Conservation (phyloP, 225 moss, liverwort and hornwort species). For the Ulota crispa region DNA sequence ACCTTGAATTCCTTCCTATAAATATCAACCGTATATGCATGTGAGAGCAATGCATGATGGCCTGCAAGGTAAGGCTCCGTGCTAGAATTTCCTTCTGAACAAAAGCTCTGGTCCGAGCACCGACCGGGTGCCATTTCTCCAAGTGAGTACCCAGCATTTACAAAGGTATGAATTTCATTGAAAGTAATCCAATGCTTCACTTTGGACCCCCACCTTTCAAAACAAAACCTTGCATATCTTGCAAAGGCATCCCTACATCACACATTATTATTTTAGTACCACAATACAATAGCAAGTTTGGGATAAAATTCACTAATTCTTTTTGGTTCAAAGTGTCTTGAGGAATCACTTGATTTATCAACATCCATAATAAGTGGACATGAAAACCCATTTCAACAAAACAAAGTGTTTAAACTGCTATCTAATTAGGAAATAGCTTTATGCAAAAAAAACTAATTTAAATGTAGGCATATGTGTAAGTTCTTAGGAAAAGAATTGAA, state of each 20-base stretch:
- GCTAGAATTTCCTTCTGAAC: not conserved
- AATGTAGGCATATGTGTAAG: not conserved
- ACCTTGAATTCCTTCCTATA: conserved; percentile 43
- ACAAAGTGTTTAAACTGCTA: no score
- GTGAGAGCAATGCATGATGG: conserved; percentile 39
- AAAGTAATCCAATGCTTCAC: conserved; percentile 89
- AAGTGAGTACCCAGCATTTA: not conserved
- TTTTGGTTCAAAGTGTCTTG: no score
- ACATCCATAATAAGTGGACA: no score
- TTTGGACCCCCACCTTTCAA: conserved; percentile 34
- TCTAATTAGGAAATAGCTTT: not conserved
- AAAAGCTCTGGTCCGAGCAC: not conserved
- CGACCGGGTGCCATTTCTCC: conserved; percentile 30
- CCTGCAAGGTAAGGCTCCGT: conserved; percentile 17
- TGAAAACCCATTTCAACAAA: no score
- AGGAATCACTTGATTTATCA: no score
- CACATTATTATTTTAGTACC: no score
- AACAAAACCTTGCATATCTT: conserved; percentile 23
- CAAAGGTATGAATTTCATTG: conserved; percentile 68
- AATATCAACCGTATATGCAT: not conserved
- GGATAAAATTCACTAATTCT: no score
- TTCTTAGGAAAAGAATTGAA: not conserved
- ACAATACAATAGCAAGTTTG: no score
- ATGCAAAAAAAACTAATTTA: not conserved
- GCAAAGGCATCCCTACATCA: conserved; percentile 8